Conservation (phyloP, 2,329 filamentous ascomycete genomes). For the Botrytis deweyae region DNA sequence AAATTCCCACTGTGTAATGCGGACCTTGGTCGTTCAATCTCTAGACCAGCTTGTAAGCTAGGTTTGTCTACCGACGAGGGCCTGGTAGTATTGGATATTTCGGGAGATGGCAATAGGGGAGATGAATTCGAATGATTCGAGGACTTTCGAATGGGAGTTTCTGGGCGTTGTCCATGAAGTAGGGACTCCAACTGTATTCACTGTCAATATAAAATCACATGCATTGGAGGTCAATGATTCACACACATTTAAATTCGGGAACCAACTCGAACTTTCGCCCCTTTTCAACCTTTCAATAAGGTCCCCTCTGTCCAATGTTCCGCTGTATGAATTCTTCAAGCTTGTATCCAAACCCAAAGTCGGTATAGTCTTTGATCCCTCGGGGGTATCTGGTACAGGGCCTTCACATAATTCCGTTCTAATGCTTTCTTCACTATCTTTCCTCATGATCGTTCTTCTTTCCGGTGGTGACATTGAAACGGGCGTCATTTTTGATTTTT, state of each 20-base stretch:
- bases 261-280: slow-evolving; percentile 73
- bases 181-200: slow-evolving; percentile 35
- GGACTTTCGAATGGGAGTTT: slow-evolving; percentile 32
- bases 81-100: slow-evolving; percentile 38
- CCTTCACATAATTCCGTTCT: slow-evolving; percentile 62
- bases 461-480: slow-evolving; percentile 31
- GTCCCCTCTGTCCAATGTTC: slow-evolving; percentile 63
- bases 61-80: slow-evolving; percentile 43
- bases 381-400: slow-evolving; percentile 42
- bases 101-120: slow-evolving; percentile 40
- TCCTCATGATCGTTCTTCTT: slow-evolving; percentile 38
- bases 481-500: slow-evolving; percentile 28
- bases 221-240: background rate
- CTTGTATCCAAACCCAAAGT: slow-evolving; percentile 23
- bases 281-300: slow-evolving; percentile 83
- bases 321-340: slow-evolving; percentile 28
- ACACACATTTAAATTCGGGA: slow-evolving; percentile 60
- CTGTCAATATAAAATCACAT: slow-evolving; percentile 19
- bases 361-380: slow-evolving; percentile 23
- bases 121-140: slow-evolving; percentile 30
- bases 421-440: slow-evolving; percentile 59
- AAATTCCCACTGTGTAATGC: slow-evolving; percentile 69
- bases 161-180: slow-evolving; percentile 32
- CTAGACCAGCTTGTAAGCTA: slow-evolving; percentile 53
- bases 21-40: slow-evolving; percentile 81